phyloP scores from a whole-genome alignment of 805 yeast genomes.

The Ogataea nitratoaversa region DNA sequence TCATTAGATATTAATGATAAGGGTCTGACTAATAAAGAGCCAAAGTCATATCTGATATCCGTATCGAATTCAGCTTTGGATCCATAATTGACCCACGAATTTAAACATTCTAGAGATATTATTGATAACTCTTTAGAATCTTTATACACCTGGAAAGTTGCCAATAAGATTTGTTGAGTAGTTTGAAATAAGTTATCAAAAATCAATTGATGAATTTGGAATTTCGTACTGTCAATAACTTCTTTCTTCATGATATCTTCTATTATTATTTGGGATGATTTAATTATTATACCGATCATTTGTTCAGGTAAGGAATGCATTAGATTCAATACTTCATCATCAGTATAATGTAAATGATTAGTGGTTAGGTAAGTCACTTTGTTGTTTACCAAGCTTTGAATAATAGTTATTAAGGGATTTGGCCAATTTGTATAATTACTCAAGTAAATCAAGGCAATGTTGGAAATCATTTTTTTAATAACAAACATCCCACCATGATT shows the following conservation, averaged over 20 bases:
- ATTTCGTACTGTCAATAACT: constrained; percentile 21
- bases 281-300: constrained; percentile 16
- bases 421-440: constrained; percentile 35
- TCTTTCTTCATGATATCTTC: constrained; percentile 47
- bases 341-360: neutral
- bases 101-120: constrained; percentile 29
- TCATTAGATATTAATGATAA: constrained; percentile 12
- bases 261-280: constrained; percentile 42
- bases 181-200: constrained; percentile 32
- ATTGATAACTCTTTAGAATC: constrained; percentile 5
- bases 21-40: constrained; percentile 15
- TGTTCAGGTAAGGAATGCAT: constrained; percentile 4
- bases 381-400: constrained; percentile 9
- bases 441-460: constrained; percentile 46
- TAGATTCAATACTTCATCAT: constrained; percentile 1
- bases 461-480: constrained; percentile 55
- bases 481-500: constrained; percentile 35
- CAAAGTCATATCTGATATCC: constrained; percentile 24
- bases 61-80: constrained; percentile 35
- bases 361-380: constrained; percentile 2
- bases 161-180: constrained; percentile 24
- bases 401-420: constrained; percentile 34
- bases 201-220: constrained; percentile 35
- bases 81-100: constrained; percentile 35
- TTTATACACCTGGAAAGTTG: neutral